Evolutionary conservation across 2,329 filamentous ascomycete species (phyloP).

Genomic region (Claviceps paspali): DNA sequence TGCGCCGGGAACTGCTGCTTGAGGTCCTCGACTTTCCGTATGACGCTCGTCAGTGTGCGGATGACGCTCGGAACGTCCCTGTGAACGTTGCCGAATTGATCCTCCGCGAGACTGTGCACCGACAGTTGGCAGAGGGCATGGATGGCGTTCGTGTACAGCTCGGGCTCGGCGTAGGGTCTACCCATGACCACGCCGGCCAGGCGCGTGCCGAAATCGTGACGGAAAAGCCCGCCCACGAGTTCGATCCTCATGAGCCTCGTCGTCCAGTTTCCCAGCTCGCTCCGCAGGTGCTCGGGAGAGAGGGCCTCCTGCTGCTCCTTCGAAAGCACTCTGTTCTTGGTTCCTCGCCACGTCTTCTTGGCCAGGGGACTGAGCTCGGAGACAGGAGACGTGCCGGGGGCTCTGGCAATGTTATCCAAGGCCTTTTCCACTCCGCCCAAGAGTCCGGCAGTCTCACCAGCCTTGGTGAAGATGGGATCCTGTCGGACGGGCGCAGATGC

Average conservation of each 20-base stretch:
- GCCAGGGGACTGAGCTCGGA: constrained; percentile 35
- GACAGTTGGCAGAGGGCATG: constrained; percentile 54
- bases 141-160: constrained; percentile 56
- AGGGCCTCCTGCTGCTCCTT: constrained; percentile 40
- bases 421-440: constrained; percentile 30
- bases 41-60: constrained; percentile 52
- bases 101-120: constrained; percentile 61
- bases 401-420: constrained; percentile 26
- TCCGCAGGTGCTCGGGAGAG: constrained; percentile 31
- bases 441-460: constrained; percentile 21
- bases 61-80: constrained; percentile 63
- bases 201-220: constrained; percentile 50
- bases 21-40: constrained; percentile 56
- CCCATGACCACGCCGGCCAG: constrained; percentile 57
- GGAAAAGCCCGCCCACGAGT: constrained; percentile 52
- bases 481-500: constrained; percentile 26
- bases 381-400: constrained; percentile 32
- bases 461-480: constrained; percentile 29
- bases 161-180: constrained; percentile 53
- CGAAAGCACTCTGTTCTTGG: constrained; percentile 31
- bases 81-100: constrained; percentile 76
- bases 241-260: constrained; percentile 30
- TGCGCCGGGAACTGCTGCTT: constrained; percentile 43
- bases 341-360: constrained; percentile 31
- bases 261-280: constrained; percentile 32